phyloP scores from a whole-genome alignment of 345 rosid species.

The Aquilaria malaccensis region DNA sequence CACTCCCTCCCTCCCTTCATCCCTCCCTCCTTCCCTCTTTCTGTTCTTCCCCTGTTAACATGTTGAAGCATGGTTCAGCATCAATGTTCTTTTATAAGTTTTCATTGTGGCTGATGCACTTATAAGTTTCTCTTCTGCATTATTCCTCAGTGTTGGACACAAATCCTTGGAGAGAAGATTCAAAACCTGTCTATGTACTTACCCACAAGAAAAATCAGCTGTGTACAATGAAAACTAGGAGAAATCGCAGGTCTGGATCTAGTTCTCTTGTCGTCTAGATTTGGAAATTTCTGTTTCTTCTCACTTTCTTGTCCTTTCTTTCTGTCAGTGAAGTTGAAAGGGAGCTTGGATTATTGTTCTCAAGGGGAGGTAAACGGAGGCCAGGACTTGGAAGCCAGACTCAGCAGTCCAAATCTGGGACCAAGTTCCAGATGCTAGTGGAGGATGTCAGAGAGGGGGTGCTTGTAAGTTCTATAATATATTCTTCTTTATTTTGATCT shows the following conservation, averaged over 20 bases:
- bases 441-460: conserved; percentile 93
- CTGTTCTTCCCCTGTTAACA: too few species aligned
- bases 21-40: too few species aligned
- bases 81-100: too few species aligned
- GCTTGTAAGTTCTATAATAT: conserved; percentile 43
- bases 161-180: conserved; percentile 89
- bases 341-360: conserved; percentile 80
- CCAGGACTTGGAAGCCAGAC: conserved; percentile 42
- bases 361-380: conserved; percentile 51
- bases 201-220: conserved; percentile 75
- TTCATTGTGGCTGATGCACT: too few species aligned
- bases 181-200: conserved; percentile 82
- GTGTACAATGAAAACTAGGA: conserved; percentile 94
- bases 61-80: too few species aligned
- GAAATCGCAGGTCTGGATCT: conserved; percentile 60
- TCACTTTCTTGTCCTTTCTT: conserved; percentile 9
- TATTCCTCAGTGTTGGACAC: conserved; percentile 65
- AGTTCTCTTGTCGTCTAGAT: conserved; percentile 1
- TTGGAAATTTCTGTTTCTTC: conserved; percentile 11
- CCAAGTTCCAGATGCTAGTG: conserved; percentile 86
- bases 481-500: background rate
- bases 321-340: conserved; percentile 78
- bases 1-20: too few species aligned
- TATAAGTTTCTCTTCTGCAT: background rate
- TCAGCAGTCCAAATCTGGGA: conserved; percentile 52